Evolutionary conservation across 306 rosid genomes (phyloP).

Genomic region (Malus sieversii): DNA sequence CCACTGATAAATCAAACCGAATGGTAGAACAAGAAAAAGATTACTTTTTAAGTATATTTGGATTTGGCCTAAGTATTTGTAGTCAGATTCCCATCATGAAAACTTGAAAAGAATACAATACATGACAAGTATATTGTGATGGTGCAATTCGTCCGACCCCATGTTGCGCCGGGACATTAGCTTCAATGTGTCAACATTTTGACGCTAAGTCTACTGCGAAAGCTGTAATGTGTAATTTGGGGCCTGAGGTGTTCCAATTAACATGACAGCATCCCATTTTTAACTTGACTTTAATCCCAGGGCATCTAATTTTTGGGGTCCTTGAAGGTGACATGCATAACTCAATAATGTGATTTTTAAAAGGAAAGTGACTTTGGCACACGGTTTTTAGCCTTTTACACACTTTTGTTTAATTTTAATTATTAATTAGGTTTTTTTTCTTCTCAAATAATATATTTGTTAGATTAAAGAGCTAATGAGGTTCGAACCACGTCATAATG

Average conservation of each 20-base stretch:
- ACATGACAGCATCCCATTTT: neutral
- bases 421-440: too few species aligned
- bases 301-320: neutral
- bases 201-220: neutral
- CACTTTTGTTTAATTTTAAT: too few species aligned
- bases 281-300: neutral
- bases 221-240: neutral
- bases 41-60: neutral
- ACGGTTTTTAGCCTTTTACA: too few species aligned
- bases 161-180: neutral
- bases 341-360: too few species aligned
- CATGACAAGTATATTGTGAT: neutral
- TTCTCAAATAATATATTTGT: too few species aligned
- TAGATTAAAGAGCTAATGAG: too few species aligned
- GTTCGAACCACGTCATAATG: too few species aligned
- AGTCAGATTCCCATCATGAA: neutral
- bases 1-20: neutral
- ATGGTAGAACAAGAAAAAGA: neutral
- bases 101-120: neutral
- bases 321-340: neutral
- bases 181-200: neutral
- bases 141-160: neutral
- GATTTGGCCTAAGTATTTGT: neutral
- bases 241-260: neutral
- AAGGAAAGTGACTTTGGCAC: too few species aligned